These are phyloP conservation scores for Paradendryphiella salina DNA, from an alignment of 2,329 filamentous ascomycete species.

Conservation along the genomic window DNA sequence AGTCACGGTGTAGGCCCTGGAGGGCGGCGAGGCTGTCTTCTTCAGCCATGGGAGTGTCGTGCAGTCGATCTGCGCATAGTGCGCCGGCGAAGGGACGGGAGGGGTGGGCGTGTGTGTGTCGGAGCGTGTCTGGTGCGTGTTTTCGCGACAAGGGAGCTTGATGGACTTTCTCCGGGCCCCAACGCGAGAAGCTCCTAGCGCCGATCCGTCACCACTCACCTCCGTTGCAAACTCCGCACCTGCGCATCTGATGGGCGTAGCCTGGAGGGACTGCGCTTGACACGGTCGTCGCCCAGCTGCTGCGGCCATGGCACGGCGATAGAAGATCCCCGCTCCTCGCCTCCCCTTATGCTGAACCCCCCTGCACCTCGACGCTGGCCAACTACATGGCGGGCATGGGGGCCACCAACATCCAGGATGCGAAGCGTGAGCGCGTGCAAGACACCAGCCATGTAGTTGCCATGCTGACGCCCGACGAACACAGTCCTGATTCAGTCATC, in stretches of 20 bases:
- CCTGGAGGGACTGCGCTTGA: not conserved
- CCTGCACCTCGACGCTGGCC: conserved; percentile 3
- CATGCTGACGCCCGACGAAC: conserved; percentile 12
- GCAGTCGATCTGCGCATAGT: conserved; percentile 36
- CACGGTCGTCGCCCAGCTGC: conserved; percentile 4
- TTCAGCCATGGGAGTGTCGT: conserved; percentile 65
- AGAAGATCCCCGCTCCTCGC: not conserved
- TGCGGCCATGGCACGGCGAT: not conserved
- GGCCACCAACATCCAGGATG: conserved; percentile 42
- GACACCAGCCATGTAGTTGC: not conserved
- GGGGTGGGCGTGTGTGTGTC: conserved; percentile 6
- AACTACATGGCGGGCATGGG: conserved; percentile 30
- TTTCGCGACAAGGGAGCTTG: conserved; percentile 23
- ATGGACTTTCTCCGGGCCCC: conserved; percentile 26
- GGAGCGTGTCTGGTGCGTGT: conserved; percentile 23
- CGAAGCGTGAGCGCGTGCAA: conserved; percentile 32
- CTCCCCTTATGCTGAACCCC: no score
- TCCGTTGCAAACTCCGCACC: conserved; percentile 26
- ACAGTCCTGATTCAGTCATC: conserved; percentile 39
- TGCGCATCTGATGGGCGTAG: not conserved
- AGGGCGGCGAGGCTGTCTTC: conserved; percentile 74
- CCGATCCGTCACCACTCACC: conserved; percentile 14
- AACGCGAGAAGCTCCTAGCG: conserved; percentile 37
- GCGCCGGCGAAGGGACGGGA: conserved; percentile 20
- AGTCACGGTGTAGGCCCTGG: conserved; percentile 82